Evolutionary conservation across 192 early-diverging fungal genomes (phyloP), one percentile per base, ranked within the genome.

Genomic region (Phycomyces nitens): DNA sequence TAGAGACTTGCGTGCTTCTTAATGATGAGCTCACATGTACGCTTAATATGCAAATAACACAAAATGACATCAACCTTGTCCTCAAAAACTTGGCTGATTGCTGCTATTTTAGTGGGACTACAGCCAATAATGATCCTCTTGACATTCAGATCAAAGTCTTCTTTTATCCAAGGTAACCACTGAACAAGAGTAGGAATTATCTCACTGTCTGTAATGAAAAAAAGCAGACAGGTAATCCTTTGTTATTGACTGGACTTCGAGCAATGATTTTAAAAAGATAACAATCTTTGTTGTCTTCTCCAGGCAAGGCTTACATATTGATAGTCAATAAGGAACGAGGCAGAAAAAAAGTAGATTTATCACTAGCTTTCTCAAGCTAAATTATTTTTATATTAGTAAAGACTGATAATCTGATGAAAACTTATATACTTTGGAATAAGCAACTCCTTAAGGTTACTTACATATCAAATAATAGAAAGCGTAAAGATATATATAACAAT

Each of bases 21-120:
- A 9, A 57, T n/a, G 0, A 21, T 14, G 4, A 12, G 20, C 11
- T 40, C 56, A 18, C 56, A 57, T 7, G 56, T n/a, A 38, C 56
- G 26, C 16, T 57, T 41, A 3, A 59, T 59, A 26, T 59, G 41
- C 58, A 40, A 59, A 59, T 59, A 42, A 16, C 42, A 59, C 7
- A 59, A 47, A 1, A 59, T 3, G 8, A 23, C 9, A 24, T 22
- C 41, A 26, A 59, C 42, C 0, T 8, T 3, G 15, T 11, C 14
- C 15, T 22, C 41, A 47, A 49, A 59, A 14, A 21, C 58, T 24
- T 59, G 2, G 0, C 21, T 2, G 2, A 59, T 26, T 1, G 58
- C 58, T 0, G 18, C 40, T 0, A 59, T 59, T 16, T 44, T 42
- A 10, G 21, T 26, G 5, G 41, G 8, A 24, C 42, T 59, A 49